These are phyloP conservation scores for Bjerkandera adusta DNA, from an alignment of 1,284 basidiomycete species.

Conservation along the genomic window DNA sequence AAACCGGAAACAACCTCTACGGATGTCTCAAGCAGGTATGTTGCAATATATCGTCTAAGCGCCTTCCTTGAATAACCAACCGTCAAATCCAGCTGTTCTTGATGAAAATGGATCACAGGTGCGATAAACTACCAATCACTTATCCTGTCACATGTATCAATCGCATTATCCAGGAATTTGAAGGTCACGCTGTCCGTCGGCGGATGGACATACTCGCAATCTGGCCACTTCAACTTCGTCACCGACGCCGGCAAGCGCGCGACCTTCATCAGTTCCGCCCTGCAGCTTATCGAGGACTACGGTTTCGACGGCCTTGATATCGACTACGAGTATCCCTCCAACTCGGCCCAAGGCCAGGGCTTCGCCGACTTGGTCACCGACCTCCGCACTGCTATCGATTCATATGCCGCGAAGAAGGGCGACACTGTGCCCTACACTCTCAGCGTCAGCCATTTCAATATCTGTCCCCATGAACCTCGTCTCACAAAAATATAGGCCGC, in stretches of 20 bases:
- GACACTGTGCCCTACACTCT: constrained; percentile 59
- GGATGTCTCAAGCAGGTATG: constrained; percentile 84
- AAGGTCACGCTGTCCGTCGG: constrained; percentile 81
- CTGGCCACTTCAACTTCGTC: constrained; percentile 65
- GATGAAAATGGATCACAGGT: constrained; percentile 71
- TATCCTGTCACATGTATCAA: not conserved
- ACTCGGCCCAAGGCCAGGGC: constrained; percentile 49
- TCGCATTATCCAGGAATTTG: constrained; percentile 48
- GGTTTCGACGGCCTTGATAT: constrained; percentile 85
- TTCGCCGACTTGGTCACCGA: constrained; percentile 58
- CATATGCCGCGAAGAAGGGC: constrained; percentile 51
- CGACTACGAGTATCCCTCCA: constrained; percentile 66
- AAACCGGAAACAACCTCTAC: constrained; percentile 76
- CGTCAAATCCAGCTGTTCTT: constrained; percentile 51
- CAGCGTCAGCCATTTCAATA: constrained; percentile 34
- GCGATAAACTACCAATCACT: not conserved
- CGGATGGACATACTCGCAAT: constrained; percentile 72
- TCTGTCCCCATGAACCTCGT: not conserved
- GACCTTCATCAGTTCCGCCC: constrained; percentile 71
- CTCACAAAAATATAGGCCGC: constrained; percentile 25
- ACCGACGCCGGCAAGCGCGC: constrained; percentile 51
- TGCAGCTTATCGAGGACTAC: constrained; percentile 80
- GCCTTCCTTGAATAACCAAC: constrained; percentile 1
- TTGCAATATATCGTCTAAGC: constrained; percentile 25
- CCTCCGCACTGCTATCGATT: constrained; percentile 53